phyloP scores from a whole-genome alignment of 345 rosid genomes.

The Bruguiera gymnorhiza region DNA sequence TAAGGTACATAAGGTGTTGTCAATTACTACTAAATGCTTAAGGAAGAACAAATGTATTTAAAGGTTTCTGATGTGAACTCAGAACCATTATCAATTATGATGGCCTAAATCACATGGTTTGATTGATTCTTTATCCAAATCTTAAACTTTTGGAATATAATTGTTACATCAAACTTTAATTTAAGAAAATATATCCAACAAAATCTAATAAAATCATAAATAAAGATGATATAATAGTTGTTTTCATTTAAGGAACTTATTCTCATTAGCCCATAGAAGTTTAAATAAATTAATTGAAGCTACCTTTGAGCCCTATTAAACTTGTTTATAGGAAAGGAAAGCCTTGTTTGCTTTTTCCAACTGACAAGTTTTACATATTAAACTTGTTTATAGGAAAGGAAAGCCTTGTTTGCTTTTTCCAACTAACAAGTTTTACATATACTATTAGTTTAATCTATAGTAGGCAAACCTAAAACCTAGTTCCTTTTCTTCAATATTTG shows the following conservation, averaged over 20 bases:
- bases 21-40: neutral
- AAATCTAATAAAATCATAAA: neutral
- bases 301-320: neutral
- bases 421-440: no score
- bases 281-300: neutral
- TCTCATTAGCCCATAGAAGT: neutral
- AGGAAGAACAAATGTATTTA: neutral
- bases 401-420: no score
- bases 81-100: neutral
- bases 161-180: neutral
- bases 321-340: no score
- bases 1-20: neutral
- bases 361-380: neutral
- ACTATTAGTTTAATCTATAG: no score
- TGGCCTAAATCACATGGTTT: neutral
- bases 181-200: neutral
- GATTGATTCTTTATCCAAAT: neutral
- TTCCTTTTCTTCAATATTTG: no score
- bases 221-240: neutral
- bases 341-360: no score
- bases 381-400: no score
- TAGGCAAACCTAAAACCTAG: fast-evolving
- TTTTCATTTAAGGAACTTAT: neutral
- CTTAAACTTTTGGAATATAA: neutral
- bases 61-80: neutral